Evolutionary conservation across 1,284 basidiomycete genomes (phyloP).

Genomic region (Tylopilus orsonianus): DNA sequence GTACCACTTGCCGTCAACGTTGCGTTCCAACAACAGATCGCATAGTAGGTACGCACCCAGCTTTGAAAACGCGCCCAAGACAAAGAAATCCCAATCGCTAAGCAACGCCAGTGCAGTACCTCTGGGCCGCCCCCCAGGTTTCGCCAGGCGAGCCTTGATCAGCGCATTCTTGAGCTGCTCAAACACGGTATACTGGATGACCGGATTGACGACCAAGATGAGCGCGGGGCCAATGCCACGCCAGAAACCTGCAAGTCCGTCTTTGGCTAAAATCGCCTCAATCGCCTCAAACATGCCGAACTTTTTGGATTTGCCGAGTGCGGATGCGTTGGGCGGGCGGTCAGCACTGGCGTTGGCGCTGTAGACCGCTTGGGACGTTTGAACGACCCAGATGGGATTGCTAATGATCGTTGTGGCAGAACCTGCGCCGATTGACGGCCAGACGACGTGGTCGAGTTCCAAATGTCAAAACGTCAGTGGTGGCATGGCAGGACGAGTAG

Average conservation of each 20-base stretch:
- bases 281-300: conserved; percentile 72
- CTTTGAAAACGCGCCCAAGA: conserved; percentile 87
- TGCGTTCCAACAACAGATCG: background rate
- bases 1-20: background rate
- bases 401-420: conserved; percentile 88
- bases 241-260: conserved; percentile 85
- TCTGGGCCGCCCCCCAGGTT: conserved; percentile 44
- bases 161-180: conserved; percentile 86
- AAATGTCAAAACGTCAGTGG: background rate
- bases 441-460: no score
- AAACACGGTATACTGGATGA: conserved; percentile 86
- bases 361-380: conserved; percentile 86
- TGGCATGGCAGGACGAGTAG: background rate
- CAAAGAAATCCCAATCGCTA: conserved; percentile 85
- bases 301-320: conserved; percentile 41
- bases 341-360: conserved; percentile 44
- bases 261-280: conserved; percentile 71
- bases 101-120: conserved; percentile 51
- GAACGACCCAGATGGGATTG: conserved; percentile 97
- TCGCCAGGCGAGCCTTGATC: conserved; percentile 57
- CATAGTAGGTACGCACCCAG: conserved; percentile 50
- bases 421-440: conserved; percentile 44
- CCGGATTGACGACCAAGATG: conserved; percentile 92
- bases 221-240: conserved; percentile 95
- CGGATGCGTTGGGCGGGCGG: conserved; percentile 28